phyloP scores from a whole-genome alignment of 169 alveolate genomes.

The Cryptosporidium tyzzeri region DNA sequence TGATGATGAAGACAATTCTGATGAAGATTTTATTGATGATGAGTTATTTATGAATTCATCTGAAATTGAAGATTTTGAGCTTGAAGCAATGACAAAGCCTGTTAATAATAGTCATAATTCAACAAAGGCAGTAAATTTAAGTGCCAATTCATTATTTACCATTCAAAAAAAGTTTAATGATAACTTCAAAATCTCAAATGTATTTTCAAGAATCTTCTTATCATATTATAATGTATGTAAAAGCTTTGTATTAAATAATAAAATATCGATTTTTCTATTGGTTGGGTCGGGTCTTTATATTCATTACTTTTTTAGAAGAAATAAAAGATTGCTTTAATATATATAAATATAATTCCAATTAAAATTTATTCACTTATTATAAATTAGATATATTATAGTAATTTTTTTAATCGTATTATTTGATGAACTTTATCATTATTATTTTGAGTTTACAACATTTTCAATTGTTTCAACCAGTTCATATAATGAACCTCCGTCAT shows the following conservation, averaged over 20 bases:
- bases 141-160: not conserved
- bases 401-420: not conserved
- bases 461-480: slow-evolving; percentile 47
- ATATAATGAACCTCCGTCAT: not conserved
- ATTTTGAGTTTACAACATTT: not conserved
- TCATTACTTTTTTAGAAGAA: slow-evolving; percentile 15
- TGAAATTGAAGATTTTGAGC: not conserved
- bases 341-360: not conserved
- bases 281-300: slow-evolving; percentile 30
- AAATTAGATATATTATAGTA: not conserved
- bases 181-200: slow-evolving; percentile 7
- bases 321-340: not conserved
- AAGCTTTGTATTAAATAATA: not conserved
- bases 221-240: slow-evolving; percentile 5
- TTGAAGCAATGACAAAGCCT: not conserved
- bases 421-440: not conserved
- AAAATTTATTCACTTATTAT: not conserved
- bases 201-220: not conserved
- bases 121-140: not conserved
- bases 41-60: slow-evolving; percentile 6
- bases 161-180: not conserved
- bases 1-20: slow-evolving; percentile 20
- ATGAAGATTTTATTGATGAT: slow-evolving; percentile 19
- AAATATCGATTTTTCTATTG: slow-evolving; percentile 1
- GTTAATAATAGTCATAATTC: not conserved